Evolutionary conservation across 2,329 filamentous ascomycete species (phyloP).

Genomic region (Colletotrichum incanum): DNA sequence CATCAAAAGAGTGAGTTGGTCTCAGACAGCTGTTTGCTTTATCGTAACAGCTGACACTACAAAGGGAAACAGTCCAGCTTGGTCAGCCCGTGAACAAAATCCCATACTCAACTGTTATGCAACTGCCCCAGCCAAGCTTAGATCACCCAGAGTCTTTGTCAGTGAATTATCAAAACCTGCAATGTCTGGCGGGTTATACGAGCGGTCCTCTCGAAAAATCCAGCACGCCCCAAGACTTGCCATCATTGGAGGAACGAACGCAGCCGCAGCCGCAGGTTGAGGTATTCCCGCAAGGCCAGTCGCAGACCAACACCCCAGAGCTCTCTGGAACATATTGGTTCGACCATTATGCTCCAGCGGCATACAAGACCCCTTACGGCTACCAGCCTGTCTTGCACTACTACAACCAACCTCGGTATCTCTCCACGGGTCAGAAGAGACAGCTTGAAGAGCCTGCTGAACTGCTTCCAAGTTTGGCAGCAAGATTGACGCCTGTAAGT

Average conservation of each 20-base stretch:
- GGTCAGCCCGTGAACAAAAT: not conserved
- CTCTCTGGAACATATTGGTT: conserved; percentile 9
- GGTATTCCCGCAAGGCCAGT: not conserved
- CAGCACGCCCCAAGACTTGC: too few species aligned
- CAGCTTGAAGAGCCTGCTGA: not conserved
- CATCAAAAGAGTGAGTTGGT: not conserved
- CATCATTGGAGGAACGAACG: not conserved
- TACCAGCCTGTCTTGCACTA: conserved; percentile 27
- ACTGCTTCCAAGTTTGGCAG: not conserved
- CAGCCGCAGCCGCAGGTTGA: not conserved
- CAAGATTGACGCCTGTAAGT: not conserved
- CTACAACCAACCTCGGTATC: not conserved
- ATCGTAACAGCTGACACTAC: not conserved
- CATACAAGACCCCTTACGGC: conserved; percentile 23
- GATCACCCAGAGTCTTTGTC: not conserved
- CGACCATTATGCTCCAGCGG: not conserved
- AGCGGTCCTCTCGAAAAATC: too few species aligned
- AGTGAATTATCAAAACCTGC: not conserved
- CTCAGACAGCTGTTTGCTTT: not conserved
- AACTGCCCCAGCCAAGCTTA: not conserved
- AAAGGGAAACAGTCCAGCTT: not conserved
- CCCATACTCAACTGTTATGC: too few species aligned
- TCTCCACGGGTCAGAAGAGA: not conserved
- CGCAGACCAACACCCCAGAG: not conserved
- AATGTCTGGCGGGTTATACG: not conserved